Base-by-base conservation (phyloP, 805 yeast genomes). In the Candida endomychidarum region DNA sequence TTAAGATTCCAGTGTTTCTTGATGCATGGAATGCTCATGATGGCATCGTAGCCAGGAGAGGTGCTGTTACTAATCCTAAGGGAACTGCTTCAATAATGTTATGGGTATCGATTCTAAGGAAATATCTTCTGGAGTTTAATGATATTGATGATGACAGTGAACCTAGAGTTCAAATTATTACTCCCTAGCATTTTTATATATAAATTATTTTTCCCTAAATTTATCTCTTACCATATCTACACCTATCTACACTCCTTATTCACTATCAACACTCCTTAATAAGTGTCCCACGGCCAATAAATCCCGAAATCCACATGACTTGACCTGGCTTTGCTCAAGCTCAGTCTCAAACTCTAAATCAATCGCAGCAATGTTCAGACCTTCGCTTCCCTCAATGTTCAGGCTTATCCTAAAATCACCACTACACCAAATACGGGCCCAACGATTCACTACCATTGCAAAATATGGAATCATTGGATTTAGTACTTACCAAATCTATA, bases 11-110 rank as follows among this genome's bases (percentile, higher is more conserved):
- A 0, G 81, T 83, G 2, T 79, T 77, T 49, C 70, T 90, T 34
- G 81, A 80, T 46, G 74, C 83, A 12, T 67, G 83, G 53, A 88
- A 89, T 58, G 81, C 97, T 0, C 98, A 90, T 55, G 96, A 85
- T 43, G 86, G 85, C 3, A 86, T 91, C 38, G 85, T 88, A 12
- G 87, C 91, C 12, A 72, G 98, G 47, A 70, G 81, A 41, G 89
- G 89, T 0, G 63, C 78, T 2, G 56, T 61, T 23, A 67, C 66
- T 16, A 70, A 74, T 35, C 70, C 79, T 0, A 66, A 70, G 16
- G 84, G 84, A 0, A 62, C 78, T 1, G 74, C 81, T 2, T 63
- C 75, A 0, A 56, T 80, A 24, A 72, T 69, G 14, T 60, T 80
- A 29, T 80, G 80, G 77, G 68, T 56, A 8, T 65, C 72, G 2